phyloP scores from a whole-genome alignment of 176 grass and related monocot genomes.

The Aegilops longissima region DNA sequence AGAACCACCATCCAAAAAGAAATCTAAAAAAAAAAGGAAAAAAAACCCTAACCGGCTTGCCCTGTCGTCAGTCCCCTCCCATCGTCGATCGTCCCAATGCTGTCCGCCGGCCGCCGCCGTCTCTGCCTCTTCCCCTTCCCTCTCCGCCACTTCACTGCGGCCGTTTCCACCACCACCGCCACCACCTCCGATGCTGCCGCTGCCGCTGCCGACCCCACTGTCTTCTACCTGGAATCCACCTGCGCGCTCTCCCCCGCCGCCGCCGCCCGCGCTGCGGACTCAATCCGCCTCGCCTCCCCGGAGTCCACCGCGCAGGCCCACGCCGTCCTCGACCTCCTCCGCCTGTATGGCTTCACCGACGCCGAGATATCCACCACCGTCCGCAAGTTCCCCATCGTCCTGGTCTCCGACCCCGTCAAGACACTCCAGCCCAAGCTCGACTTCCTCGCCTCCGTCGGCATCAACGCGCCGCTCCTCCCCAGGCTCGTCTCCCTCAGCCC shows the following conservation, averaged over 20 bases:
- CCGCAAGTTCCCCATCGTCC: conserved; percentile 3
- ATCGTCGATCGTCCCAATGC: not conserved
- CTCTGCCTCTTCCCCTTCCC: not conserved
- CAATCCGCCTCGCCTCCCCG: not conserved
- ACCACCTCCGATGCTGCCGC: not conserved
- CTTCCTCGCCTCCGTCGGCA: conserved; percentile 32
- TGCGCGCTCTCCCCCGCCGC: conserved; percentile 12
- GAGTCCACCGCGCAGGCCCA: conserved; percentile 4
- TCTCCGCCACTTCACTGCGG: not conserved
- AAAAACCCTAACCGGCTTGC: not conserved
- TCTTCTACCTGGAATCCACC: conserved; percentile 14
- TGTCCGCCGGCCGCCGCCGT: not conserved
- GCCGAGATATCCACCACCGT: conserved; percentile 22
- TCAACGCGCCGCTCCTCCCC: conserved; percentile 22
- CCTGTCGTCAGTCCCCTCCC: not conserved
- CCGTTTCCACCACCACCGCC: not conserved
- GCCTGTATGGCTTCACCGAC: conserved; percentile 29
- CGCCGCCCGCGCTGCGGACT: not conserved
- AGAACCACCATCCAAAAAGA: too few species aligned
- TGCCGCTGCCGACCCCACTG: not conserved
- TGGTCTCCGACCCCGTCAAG: not conserved
- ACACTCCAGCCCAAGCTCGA: conserved; percentile 52
- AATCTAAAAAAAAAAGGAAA: too few species aligned
- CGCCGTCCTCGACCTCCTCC: conserved; percentile 34
- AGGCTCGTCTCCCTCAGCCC: conserved; percentile 19